Evolutionary conservation across 163 green algal genomes (phyloP), one percentile per base, ranked within the genome.

Genomic region (Scenedesmus sp.): DNA sequence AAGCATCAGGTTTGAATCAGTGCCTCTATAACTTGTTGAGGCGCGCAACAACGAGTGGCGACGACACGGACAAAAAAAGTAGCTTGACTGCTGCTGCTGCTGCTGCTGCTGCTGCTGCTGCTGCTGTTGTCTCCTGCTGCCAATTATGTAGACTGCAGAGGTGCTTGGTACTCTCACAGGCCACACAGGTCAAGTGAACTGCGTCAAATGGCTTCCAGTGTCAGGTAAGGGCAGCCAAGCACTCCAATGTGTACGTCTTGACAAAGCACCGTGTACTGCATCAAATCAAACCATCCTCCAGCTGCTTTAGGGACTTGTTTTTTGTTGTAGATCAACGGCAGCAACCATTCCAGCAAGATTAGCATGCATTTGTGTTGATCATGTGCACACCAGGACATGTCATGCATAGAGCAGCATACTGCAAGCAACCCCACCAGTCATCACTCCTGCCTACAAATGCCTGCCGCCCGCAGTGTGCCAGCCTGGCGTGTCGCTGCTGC

Each of bases 151-250:
- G 95, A 90, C 89, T 34, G 95, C 95, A 0, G 79, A 93, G 34
- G 87, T 98, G 2, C 54, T 96, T 1, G 90, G 84, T 9, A 96
- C 94, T 1, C 79, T 99, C 18, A 88, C 93, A 18, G 97, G 97
- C 0, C 97, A 99, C 90, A 95, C 93, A 0, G 95, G 90, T 8
- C 77, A 92, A 4, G 96, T 99, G 12, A 97, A 96, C 88, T 98
- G 96, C 87, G 92, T 98, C 55, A 76, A 84, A 9, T 98, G 96
- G 96, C 55, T 98, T 57, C 74, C 90, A 85, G 20, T 55, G 10
- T 12, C 62, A 92, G 87, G 73, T 82, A 46, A 54, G 9, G 34
- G 23, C 84, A 92, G 91, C 86, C 66, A 9, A 20, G 34, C 34
- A 46, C 16, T 76, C 62, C 26, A 5, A 34, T 18, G 8, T 64